Base-by-base conservation (phyloP, 2,329 filamentous ascomycete genomes). In the Colletotrichum liriopes region DNA sequence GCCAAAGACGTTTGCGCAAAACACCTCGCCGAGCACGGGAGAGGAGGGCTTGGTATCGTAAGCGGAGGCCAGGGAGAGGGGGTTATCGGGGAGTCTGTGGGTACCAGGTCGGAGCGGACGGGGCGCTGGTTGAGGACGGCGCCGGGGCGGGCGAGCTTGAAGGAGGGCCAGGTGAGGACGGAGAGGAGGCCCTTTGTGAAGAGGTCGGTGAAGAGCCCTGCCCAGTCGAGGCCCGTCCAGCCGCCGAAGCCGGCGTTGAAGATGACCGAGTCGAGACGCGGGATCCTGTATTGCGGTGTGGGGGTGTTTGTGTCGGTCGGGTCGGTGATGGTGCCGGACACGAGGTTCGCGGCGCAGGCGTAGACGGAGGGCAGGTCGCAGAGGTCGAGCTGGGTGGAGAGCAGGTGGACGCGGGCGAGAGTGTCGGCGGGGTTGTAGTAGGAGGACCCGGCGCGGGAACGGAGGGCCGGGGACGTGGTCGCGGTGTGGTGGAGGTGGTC, bases 1-100 rank as follows among this genome's bases (percentile, higher is more conserved):
- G 0, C 96, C 96, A 79, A 99, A 98, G 39, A 98, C 89, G 79
- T 98, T 98, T 61, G 96, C 93, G 80, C 92, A 93, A 80, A 98
- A 99, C 23, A 98, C 91, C 75, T 94, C 88, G 3, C 94, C 95
- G 0, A 99, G 84, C 6, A 85, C 83, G 0, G 92, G 91, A 70
- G 91, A 35, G 3, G 81, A 78, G 18, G 88, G 83, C 79, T 95
- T 87, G 69, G 43, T 61, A 47, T 67, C 49, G 65, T 63, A 54
- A 59, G 60, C 63, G 55, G 55, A 69, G 56, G 65, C 61, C n/a
- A 47, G 35, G 43, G 56, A 52, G 26, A 71, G 62, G 58, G 69
- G 59, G 64, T 71, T 62, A 43, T 49, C 55, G 32, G 64, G 64
- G 55, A 51, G 23, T 67, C 59, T 54, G 18, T 67, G 8, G 75